Evolutionary conservation across 116 monocot species (phyloP).

Genomic region (Iris pallida): DNA sequence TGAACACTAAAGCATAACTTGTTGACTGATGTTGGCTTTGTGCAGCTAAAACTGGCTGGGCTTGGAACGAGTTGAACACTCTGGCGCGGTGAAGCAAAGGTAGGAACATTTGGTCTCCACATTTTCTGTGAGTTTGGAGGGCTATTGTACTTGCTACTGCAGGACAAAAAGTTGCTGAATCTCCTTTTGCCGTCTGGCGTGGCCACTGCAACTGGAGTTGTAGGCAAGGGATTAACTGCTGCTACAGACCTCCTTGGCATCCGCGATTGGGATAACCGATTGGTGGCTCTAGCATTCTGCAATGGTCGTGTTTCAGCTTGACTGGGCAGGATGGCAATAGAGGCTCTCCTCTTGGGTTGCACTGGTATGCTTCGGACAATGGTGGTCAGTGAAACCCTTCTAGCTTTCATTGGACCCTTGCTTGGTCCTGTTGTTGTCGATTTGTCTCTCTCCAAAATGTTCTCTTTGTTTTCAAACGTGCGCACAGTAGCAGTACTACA

Average conservation of each 20-base stretch:
- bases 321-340: constrained; percentile 35
- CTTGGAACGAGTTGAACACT: constrained; percentile 39
- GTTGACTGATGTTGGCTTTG: constrained; percentile 15
- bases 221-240: constrained; percentile 19
- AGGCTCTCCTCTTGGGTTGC: constrained; percentile 45
- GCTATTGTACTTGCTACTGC: constrained; percentile 47
- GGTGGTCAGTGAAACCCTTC: constrained; percentile 45
- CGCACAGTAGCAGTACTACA: constrained; percentile 1
- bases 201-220: constrained; percentile 21
- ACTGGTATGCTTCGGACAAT: constrained; percentile 27
- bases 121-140: constrained; percentile 25
- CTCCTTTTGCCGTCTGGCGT: constrained; percentile 35
- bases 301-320: constrained; percentile 9
- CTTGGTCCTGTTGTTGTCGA: background rate
- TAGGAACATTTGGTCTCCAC: constrained; percentile 56
- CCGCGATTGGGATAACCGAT: constrained; percentile 17
- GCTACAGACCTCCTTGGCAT: constrained; percentile 37
- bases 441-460: constrained; percentile 16
- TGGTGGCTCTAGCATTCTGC: background rate
- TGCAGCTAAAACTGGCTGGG: constrained; percentile 19
- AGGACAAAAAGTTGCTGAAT: constrained; percentile 9
- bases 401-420: constrained; percentile 34
- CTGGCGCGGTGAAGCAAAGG: constrained; percentile 22
- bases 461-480: constrained; percentile 50
- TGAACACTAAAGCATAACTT: constrained; percentile 72